phyloP scores from a whole-genome alignment of 169 alveolate species.

The Plasmodium blacklocki region DNA sequence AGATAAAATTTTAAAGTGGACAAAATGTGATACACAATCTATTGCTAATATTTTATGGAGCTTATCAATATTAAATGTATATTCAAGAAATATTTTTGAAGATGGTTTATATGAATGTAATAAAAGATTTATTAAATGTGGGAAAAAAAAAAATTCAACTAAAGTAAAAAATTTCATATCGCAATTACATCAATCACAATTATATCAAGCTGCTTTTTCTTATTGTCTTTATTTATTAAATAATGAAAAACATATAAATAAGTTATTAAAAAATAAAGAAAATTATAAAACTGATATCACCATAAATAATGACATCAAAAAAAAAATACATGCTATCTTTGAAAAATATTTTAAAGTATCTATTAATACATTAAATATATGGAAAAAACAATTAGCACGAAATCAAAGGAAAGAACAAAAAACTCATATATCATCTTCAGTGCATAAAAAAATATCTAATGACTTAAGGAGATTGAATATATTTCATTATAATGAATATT shows the following conservation, averaged over 20 bases:
- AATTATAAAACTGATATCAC: background rate
- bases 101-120: conserved; percentile 63
- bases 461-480: conserved; percentile 34
- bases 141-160: conserved; percentile 35
- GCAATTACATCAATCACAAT: conserved; percentile 67
- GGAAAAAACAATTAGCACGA: conserved; percentile 73
- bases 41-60: conserved; percentile 73
- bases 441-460: conserved; percentile 54
- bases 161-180: conserved; percentile 55
- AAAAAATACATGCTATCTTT: conserved; percentile 58
- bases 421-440: conserved; percentile 52
- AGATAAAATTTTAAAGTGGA: conserved; percentile 52
- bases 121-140: conserved; percentile 56
- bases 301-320: conserved; percentile 3
- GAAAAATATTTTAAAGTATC: conserved; percentile 60
- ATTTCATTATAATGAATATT: conserved; percentile 51
- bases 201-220: conserved; percentile 64
- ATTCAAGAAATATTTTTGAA: conserved; percentile 32
- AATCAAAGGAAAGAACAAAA: conserved; percentile 71
- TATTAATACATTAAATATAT: conserved; percentile 40
- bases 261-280: background rate
- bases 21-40: conserved; percentile 53
- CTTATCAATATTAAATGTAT: conserved; percentile 46
- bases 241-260: conserved; percentile 8
- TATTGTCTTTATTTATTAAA: conserved; percentile 26